A percentile compares a stretch with the other conserved stretches of the same genome.
Conservation (phyloP, 331 rosid genomes). For the Prunus yedoensis region DNA sequence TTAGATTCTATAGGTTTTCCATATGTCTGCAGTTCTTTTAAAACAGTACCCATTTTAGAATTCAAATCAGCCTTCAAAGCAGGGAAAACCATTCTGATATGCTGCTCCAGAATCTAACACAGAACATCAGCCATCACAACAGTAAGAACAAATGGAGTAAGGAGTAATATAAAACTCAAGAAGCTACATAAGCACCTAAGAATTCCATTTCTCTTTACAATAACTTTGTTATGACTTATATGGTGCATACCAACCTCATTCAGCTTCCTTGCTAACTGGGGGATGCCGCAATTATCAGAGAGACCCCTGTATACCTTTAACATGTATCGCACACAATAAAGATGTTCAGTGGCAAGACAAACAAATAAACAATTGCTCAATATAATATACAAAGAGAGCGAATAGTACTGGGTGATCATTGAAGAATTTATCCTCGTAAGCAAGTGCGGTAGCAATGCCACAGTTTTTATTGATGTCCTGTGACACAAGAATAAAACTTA, state of each 20-base stretch:
- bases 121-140: constrained; percentile 8
- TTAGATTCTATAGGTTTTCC: constrained; percentile 37
- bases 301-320: constrained; percentile 32
- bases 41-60: constrained; percentile 19
- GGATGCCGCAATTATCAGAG: constrained; percentile 32
- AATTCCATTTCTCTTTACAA: not conserved
- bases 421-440: constrained; percentile 42
- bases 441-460: constrained; percentile 41
- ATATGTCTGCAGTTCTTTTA: constrained; percentile 30
- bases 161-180: not conserved
- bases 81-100: constrained; percentile 39
- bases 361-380: not conserved
- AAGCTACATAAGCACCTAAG: not conserved
- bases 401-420: constrained; percentile 26
- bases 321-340: not conserved
- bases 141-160: not conserved
- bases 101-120: constrained; percentile 42
- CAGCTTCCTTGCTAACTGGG: constrained; percentile 38
- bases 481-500: not conserved
- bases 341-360: constrained; percentile 8
- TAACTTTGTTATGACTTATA: not conserved
- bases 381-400: not conserved
- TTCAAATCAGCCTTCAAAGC: constrained; percentile 39
- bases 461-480: constrained; percentile 40
- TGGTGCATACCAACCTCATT: constrained; percentile 35